Base-by-base conservation (phyloP, 202 grass and related monocot genomes). In the Saccharum hybrid region DNA sequence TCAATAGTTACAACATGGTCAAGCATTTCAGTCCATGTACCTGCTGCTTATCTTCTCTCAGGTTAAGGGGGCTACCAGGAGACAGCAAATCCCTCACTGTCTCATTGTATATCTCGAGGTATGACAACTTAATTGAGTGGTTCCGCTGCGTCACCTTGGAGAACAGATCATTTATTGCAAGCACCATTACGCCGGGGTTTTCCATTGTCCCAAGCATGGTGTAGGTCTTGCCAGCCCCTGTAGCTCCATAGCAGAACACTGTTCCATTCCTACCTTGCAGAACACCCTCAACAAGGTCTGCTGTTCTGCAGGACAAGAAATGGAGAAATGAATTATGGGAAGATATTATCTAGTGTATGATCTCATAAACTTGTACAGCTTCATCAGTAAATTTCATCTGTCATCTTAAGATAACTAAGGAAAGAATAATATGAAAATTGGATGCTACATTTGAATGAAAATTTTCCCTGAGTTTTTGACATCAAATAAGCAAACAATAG, bases 201-300 rank as follows among this genome's bases (percentile, higher is more conserved):
- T 92, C 89, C 51, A 90, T 76, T 7, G 88, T 96, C 63, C 96
- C 96, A 12, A 99, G 82, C 96, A 99, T 99, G 37, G 96, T 99
- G 80, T 94, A 96, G 26, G 96, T 99, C 86, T 99, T 99, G 14
- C 96, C 96, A 21, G 96, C 96, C 65, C 96, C 96, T 70, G 96
- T 99, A 48, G 96, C 96, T 34, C 96, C 96, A 68, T 99, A 99
- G 72, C 96, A 99, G 86, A 99, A 99, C 22, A 99, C 96, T 13
- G 96, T 93, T 7, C 96, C 96, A 67, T 99, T 99, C 81, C 88
- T 89, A 41, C 96, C 96, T 88, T 96, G 91, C 40, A 99, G 63
- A 65, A 99, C 93, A 73, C 91, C 92, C 82, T 99, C 93, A 4
- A 99, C 93, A 74, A 99, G 93, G 51, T 94, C 82, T 82, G 88